Evolutionary conservation across 208 protist genomes (phyloP).

Genomic region (Trypanosoma cruzi): DNA sequence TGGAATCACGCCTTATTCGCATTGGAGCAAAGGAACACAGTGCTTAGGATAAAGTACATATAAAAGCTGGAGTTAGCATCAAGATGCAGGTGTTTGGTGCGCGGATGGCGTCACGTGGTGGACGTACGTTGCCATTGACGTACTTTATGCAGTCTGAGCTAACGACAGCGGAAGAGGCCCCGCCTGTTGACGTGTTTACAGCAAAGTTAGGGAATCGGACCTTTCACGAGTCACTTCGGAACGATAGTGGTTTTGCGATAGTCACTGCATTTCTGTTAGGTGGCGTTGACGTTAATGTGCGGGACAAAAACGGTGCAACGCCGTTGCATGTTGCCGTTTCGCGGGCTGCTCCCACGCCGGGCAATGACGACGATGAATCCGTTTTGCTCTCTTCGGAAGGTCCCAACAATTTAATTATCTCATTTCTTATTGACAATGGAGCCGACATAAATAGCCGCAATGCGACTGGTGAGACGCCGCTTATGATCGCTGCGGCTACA

Average conservation of each 20-base stretch:
- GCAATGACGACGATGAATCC: slow-evolving; percentile 15
- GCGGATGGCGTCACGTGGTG: slow-evolving; percentile 31
- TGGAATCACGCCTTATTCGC: background rate
- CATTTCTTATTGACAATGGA: slow-evolving; percentile 78
- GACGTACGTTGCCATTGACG: slow-evolving; percentile 45
- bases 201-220: slow-evolving; percentile 37
- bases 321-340: slow-evolving; percentile 69
- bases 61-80: background rate
- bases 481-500: slow-evolving; percentile 70
- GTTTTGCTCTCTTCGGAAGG: slow-evolving; percentile 29
- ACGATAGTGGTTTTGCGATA: slow-evolving; percentile 32
- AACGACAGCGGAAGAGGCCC: slow-evolving; percentile 17
- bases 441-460: slow-evolving; percentile 59
- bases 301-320: slow-evolving; percentile 50
- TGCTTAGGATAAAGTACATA: background rate
- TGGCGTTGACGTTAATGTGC: slow-evolving; percentile 47
- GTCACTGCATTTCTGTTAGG: slow-evolving; percentile 60
- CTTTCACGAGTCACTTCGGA: slow-evolving; percentile 56
- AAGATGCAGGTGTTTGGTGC: slow-evolving; percentile 60
- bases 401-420: slow-evolving; percentile 54
- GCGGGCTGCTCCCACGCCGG: background rate
- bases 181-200: slow-evolving; percentile 19
- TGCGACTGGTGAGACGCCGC: slow-evolving; percentile 57
- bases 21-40: background rate
- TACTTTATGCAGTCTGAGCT: slow-evolving; percentile 38